Base-by-base conservation (phyloP, 2,329 filamentous ascomycete genomes). In the Penicillium sp. region DNA sequence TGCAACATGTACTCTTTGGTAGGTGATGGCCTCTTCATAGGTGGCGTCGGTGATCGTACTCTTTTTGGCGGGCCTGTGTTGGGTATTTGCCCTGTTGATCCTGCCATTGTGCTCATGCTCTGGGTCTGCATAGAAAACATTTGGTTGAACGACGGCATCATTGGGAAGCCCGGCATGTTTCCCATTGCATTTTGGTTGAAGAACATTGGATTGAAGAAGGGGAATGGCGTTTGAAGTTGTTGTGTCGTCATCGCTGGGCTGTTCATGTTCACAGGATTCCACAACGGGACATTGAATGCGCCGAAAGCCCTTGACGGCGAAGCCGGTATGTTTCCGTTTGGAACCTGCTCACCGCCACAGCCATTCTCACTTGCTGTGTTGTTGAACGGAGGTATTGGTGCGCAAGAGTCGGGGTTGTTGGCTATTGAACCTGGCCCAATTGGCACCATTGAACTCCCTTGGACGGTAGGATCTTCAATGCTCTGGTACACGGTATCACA, bases 1-100 rank as follows among this genome's bases (percentile, higher is more conserved):
- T 83, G 82, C 3, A 72, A 58, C n/a, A 92, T 79, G 76, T 96
- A 96, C 51, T 77, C 72, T 0, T 76, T 50, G 1, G 85, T 84
- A 0, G 91, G 87, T 0, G 84, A 72, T 0, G 92, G 91, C 4
- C 63, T 61, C 26, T 59, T 62, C 38, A 66, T 53, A 9, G 58
- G 55, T 19, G 63, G 65, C 22, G 63, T 65, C 35, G 57, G n/a
- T n/a, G 56, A 61, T 42, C 65, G 49, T 51, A 26, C 45, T 47
- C 59, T 63, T 60, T 53, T 53, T 47, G 19, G 8, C 17, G n/a
- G 30, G 7, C 13, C 42, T 30, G 63, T 9, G 55, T 50, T 24
- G 56, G 33, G 30, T 22, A 44, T 38, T 60, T 64, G 37, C 22
- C 12, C 42, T 19, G 57, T 6, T 4, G 54, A 9, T 15, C 57